Conservation (phyloP, 2,329 filamentous ascomycete species). For the Exophiala xenobiotica region DNA sequence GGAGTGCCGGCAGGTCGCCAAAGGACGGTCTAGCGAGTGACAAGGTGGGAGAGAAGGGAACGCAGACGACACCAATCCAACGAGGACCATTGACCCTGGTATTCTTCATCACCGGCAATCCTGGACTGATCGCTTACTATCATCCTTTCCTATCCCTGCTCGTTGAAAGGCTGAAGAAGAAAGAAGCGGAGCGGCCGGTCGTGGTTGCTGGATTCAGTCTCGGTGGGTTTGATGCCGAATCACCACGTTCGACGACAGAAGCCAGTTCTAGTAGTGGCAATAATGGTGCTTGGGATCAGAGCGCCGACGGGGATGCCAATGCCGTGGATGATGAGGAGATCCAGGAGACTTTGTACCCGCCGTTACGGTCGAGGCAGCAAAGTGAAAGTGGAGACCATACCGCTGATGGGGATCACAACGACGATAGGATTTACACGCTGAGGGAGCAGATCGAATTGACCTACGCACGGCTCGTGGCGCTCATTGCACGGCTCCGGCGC, state of each 20-base stretch:
- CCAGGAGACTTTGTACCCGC: not conserved
- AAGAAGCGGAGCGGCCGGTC: not conserved
- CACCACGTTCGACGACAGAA: not conserved
- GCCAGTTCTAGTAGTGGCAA: not conserved
- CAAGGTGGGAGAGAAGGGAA: too few species aligned
- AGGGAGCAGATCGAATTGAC: constrained; percentile 51
- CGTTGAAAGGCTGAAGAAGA: constrained; percentile 14
- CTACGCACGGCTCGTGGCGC: constrained; percentile 42
- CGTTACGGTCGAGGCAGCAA: too few species aligned
- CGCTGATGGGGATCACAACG: not conserved
- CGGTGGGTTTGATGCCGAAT: constrained; percentile 26
- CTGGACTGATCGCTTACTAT: constrained; percentile 52
- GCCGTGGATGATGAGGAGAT: too few species aligned
- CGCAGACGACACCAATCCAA: not conserved
- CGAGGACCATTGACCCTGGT: constrained; percentile 26
- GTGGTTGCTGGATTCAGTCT: constrained; percentile 26
- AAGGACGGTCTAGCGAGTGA: too few species aligned
- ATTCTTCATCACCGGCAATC: constrained; percentile 53
- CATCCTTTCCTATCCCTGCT: constrained; percentile 44
- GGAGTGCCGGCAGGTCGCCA: too few species aligned
- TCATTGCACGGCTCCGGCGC: too few species aligned
- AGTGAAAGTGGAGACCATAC: not conserved
- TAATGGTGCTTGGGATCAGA: not conserved
- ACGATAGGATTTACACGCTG: constrained; percentile 20
- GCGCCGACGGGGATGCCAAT: not conserved